Evolutionary conservation across 2,329 filamentous ascomycete species (phyloP).

Genomic region (Drechslerella dactyloides): DNA sequence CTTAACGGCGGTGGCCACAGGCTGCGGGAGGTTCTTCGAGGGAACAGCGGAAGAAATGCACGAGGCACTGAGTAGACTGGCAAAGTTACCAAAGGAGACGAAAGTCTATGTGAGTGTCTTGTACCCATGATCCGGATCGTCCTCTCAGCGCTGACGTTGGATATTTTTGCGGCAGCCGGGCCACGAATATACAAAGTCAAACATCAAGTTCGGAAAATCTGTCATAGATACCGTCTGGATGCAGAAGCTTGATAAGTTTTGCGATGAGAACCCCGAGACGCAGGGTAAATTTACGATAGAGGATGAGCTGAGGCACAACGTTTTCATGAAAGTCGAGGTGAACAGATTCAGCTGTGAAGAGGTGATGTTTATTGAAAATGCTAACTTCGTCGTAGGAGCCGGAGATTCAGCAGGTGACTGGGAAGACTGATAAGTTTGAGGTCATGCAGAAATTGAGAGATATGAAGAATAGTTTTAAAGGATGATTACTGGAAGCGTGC

Average conservation of each 20-base stretch:
- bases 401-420: conserved; percentile 80
- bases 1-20: conserved; percentile 56
- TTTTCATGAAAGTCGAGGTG: conserved; percentile 89
- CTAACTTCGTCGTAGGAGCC: conserved; percentile 68
- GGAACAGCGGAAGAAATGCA: conserved; percentile 90
- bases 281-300: conserved; percentile 96
- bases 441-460: conserved; percentile 87
- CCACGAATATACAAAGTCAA: conserved; percentile 98
- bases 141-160: conserved; percentile 4
- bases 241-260: conserved; percentile 75
- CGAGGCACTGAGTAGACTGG: conserved; percentile 85
- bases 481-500: not conserved
- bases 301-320: conserved; percentile 95
- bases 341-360: conserved; percentile 56
- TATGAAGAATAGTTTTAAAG: conserved; percentile 74
- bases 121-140: not conserved
- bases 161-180: conserved; percentile 59
- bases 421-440: conserved; percentile 77
- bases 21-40: conserved; percentile 96
- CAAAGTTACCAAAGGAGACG: conserved; percentile 82
- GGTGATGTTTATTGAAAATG: not conserved
- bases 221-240: conserved; percentile 77
- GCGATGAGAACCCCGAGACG: conserved; percentile 80
- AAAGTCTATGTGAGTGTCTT: conserved; percentile 73
- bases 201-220: conserved; percentile 83